phyloP scores from a whole-genome alignment of 2,329 filamentous ascomycete genomes.

The Colletotrichum magnum region DNA sequence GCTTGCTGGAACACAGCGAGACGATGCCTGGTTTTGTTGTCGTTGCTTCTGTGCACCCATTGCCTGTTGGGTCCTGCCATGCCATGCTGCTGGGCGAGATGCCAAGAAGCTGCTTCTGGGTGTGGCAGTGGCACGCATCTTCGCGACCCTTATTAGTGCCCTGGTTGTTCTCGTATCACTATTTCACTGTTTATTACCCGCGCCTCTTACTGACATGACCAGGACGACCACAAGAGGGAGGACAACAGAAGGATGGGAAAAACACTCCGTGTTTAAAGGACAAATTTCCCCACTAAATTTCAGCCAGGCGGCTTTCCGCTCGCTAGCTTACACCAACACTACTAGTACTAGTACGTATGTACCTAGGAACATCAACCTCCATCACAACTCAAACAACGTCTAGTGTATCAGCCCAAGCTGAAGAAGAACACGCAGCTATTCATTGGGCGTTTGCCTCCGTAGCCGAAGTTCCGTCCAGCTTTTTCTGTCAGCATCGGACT shows the following conservation, averaged over 20 bases:
- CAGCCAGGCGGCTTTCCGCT: neutral
- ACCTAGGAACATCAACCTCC: no score
- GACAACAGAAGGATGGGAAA: neutral
- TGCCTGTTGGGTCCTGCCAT: neutral
- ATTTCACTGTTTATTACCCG: constrained; percentile 19
- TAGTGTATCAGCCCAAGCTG: no score
- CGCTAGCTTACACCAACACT: no score
- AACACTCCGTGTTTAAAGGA: neutral
- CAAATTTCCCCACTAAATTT: constrained; percentile 4
- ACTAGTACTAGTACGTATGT: no score
- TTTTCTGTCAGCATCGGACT: neutral
- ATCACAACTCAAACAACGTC: no score
- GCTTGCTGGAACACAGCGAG: constrained; percentile 17
- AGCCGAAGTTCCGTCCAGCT: neutral
- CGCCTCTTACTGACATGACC: constrained; percentile 22
- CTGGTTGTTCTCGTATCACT: neutral
- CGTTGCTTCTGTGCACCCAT: neutral
- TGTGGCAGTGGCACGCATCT: neutral
- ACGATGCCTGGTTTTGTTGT: neutral
- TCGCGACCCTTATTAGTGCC: no score
- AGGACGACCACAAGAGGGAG: neutral
- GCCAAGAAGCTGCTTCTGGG: neutral
- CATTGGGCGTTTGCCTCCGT: no score
- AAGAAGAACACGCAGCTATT: no score
- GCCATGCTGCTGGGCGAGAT: neutral